phyloP scores from a whole-genome alignment of 2,329 filamentous ascomycete genomes.

The Trichoderma lentiforme region DNA sequence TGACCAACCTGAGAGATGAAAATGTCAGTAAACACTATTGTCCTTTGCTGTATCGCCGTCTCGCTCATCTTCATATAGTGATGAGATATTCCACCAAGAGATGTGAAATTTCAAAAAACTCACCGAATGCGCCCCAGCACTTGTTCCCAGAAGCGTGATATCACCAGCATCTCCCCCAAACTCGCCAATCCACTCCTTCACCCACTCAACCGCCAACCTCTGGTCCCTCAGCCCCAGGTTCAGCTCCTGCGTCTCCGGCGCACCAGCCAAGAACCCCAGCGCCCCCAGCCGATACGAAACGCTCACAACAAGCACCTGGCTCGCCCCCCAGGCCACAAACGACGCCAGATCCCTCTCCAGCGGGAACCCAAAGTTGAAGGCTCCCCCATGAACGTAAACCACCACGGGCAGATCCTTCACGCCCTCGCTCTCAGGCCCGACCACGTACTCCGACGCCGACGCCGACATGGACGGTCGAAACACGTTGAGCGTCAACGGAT shows the following conservation, averaged over 20 bases:
- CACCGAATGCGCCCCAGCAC: conserved; percentile 61
- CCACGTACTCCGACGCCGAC: conserved; percentile 5
- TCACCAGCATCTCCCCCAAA: conserved; percentile 59
- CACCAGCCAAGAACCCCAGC: conserved; percentile 64
- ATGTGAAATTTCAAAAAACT: conserved; percentile 17
- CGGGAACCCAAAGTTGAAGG: conserved; percentile 55
- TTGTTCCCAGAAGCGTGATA: conserved; percentile 60
- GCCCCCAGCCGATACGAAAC: conserved; percentile 64
- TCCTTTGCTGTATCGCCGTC: too few relatives aligned
- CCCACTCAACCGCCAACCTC: conserved; percentile 56
- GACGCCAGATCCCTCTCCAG: conserved; percentile 57
- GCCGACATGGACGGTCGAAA: conserved; percentile 36
- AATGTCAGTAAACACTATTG: neutral
- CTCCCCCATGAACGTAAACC: conserved; percentile 63
- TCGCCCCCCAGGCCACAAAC: conserved; percentile 54
- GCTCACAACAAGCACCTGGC: conserved; percentile 54
- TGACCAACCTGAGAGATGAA: conserved; percentile 55
- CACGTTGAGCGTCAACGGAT: conserved; percentile 53
- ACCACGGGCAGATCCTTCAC: conserved; percentile 41
- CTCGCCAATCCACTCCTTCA: conserved; percentile 53
- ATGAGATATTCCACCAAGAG: neutral
- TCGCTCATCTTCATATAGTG: neutral
- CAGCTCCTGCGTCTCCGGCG: conserved; percentile 49
- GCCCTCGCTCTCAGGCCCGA: conserved; percentile 18
- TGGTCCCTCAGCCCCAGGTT: conserved; percentile 67